These are phyloP conservation scores for Anisodus tanguticus DNA, from an alignment of 257 asterid species.

Conservation along the genomic window DNA sequence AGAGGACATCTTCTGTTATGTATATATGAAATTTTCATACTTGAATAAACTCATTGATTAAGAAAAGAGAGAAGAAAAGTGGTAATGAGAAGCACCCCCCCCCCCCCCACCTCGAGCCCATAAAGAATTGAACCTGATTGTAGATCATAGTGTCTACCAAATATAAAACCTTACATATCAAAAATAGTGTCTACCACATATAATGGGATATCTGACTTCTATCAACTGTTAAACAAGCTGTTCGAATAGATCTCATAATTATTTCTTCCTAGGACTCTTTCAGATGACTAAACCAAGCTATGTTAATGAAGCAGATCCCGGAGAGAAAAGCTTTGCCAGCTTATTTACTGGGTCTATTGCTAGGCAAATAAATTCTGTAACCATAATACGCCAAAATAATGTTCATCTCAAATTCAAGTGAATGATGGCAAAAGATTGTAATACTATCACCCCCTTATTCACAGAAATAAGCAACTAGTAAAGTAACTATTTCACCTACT, in stretches of 20 bases:
- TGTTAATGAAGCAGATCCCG: neutral
- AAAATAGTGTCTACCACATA: neutral
- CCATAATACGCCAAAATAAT: neutral
- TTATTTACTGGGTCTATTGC: neutral
- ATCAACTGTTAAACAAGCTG: conserved; percentile 22
- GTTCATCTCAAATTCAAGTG: neutral
- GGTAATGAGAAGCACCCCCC: neutral
- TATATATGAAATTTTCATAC: neutral
- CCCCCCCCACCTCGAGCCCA: neutral
- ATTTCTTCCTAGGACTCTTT: neutral
- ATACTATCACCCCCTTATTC: neutral
- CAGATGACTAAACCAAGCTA: neutral
- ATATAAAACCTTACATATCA: neutral
- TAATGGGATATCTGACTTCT: neutral
- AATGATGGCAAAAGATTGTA: neutral
- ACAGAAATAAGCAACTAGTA: neutral
- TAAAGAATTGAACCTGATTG: neutral
- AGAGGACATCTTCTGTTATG: conserved; percentile 4
- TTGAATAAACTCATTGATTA: neutral
- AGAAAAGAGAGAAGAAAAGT: neutral
- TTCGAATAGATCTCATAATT: neutral
- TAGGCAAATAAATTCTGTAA: neutral
- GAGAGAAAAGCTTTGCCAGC: neutral
- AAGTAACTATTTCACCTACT: neutral
- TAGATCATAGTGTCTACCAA: neutral